Conservation (phyloP, 768 basidiomycete species). For the Psilocybe azurescens region DNA sequence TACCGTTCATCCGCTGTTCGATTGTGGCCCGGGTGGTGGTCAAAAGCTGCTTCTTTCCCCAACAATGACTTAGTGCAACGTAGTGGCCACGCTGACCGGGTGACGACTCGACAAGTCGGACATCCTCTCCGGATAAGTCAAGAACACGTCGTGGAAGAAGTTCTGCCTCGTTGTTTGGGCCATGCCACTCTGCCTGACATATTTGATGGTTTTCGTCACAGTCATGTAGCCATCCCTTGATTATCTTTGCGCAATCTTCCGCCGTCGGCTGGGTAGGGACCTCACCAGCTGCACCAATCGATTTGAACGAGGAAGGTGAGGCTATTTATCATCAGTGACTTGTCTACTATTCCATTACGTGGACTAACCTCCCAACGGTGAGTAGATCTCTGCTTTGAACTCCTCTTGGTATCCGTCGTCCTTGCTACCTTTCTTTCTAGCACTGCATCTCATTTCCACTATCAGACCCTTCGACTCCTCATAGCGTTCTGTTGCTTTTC, state of each 20-base stretch:
- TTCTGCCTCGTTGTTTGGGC: slow-evolving; percentile 4
- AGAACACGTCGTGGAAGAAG: slow-evolving; percentile 19
- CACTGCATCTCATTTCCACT: slow-evolving; percentile 16
- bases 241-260: slow-evolving; percentile 14
- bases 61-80: slow-evolving; percentile 22
- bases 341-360: neutral
- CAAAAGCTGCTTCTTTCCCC: slow-evolving; percentile 19
- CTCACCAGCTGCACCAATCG: slow-evolving; percentile 18
- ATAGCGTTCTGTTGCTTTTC: no score
- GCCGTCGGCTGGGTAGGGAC: slow-evolving; percentile 15
- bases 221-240: slow-evolving; percentile 12
- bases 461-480: neutral
- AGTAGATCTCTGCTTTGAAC: slow-evolving; percentile 20
- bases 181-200: slow-evolving; percentile 8
- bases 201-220: slow-evolving; percentile 15
- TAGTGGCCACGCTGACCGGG: slow-evolving; percentile 19
- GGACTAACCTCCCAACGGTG: slow-evolving; percentile 7
- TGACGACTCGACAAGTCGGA: slow-evolving; percentile 16
- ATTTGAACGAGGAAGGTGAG: slow-evolving; percentile 12
- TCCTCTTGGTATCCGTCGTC: slow-evolving; percentile 15
- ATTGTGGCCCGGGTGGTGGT: slow-evolving; percentile 17
- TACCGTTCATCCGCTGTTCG: slow-evolving; percentile 14
- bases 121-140: slow-evolving; percentile 11
- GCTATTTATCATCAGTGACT: neutral
- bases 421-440: slow-evolving; percentile 3